These are phyloP conservation scores for Rhodotorula sp. DNA, from an alignment of 1,284 basidiomycete species.

Conservation along the genomic window DNA sequence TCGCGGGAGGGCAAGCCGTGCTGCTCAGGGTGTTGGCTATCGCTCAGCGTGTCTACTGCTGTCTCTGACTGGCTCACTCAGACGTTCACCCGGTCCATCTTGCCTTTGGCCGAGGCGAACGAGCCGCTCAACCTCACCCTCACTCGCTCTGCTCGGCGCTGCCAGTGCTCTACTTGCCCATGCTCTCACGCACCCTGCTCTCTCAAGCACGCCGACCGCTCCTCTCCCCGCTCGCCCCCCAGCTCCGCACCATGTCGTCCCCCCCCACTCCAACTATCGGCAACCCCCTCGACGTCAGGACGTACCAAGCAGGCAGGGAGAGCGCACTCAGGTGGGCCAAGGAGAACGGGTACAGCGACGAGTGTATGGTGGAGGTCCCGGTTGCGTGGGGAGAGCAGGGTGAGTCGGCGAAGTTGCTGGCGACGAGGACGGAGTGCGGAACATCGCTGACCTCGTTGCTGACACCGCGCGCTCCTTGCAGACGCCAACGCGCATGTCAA, in stretches of 20 bases:
- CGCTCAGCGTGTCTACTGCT: not conserved
- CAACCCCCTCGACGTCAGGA: not conserved
- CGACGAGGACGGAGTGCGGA: not conserved
- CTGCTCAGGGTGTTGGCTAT: not conserved
- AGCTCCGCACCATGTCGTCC: not conserved
- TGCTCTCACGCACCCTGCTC: not conserved
- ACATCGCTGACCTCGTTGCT: no score
- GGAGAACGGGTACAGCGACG: conserved; percentile 8
- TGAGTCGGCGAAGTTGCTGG: not conserved
- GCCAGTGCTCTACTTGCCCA: not conserved
- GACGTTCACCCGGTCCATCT: no score
- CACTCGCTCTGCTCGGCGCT: not conserved
- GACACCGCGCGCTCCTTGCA: not conserved
- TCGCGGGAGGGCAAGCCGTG: not conserved
- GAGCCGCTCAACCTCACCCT: not conserved
- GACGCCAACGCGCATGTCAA: conserved; percentile 32
- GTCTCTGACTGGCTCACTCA: no score
- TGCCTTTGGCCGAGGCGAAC: no score
- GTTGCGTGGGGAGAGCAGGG: conserved; percentile 31
- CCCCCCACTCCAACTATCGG: not conserved
- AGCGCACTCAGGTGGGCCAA: conserved; percentile 1
- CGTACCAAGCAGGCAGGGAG: not conserved
- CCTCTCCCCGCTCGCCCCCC: not conserved
- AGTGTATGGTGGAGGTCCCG: conserved; percentile 12
- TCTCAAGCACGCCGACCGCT: not conserved